phyloP scores from a whole-genome alignment of 2,329 filamentous ascomycete species.

The Trichophyton rubrum region DNA sequence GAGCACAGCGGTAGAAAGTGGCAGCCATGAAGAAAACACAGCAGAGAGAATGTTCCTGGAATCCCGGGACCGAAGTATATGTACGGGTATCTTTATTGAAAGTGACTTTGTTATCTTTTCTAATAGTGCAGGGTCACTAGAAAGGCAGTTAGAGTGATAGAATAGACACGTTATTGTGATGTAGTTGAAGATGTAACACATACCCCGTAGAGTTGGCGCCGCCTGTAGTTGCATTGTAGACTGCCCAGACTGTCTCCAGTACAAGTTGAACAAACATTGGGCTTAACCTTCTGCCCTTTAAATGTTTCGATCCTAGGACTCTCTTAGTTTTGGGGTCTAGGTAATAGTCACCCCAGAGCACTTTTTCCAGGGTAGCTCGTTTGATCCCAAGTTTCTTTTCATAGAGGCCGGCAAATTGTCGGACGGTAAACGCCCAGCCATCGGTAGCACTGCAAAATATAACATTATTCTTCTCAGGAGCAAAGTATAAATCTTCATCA shows the following conservation, averaged over 20 bases:
- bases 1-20: slow-evolving; percentile 78
- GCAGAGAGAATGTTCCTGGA: slow-evolving; percentile 71
- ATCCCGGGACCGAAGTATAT: slow-evolving; percentile 72
- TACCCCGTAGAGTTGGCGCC: slow-evolving; percentile 70
- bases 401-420: slow-evolving; percentile 85
- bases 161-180: slow-evolving; percentile 8
- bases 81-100: slow-evolving; percentile 68
- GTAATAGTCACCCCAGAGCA: slow-evolving; percentile 94
- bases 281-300: slow-evolving; percentile 83
- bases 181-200: slow-evolving; percentile 27
- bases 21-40: slow-evolving; percentile 80
- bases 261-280: slow-evolving; percentile 97
- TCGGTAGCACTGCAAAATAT: slow-evolving; percentile 97
- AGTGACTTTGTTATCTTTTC: slow-evolving; percentile 95
- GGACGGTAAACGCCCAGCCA: slow-evolving; percentile 96
- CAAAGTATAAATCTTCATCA: slow-evolving; percentile 95
- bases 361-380: slow-evolving; percentile 72
- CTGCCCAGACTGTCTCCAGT: slow-evolving; percentile 89
- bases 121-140: slow-evolving; percentile 60
- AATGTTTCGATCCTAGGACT: slow-evolving; percentile 75
- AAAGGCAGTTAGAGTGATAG: slow-evolving; percentile 9
- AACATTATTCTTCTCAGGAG: slow-evolving; percentile 95
- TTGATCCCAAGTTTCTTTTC: slow-evolving; percentile 97
- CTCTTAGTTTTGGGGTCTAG: slow-evolving; percentile 95
- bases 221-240: slow-evolving; percentile 80